Evolutionary conservation across 2,329 filamentous ascomycete species (phyloP).

Genomic region (Calonectria naviculata): DNA sequence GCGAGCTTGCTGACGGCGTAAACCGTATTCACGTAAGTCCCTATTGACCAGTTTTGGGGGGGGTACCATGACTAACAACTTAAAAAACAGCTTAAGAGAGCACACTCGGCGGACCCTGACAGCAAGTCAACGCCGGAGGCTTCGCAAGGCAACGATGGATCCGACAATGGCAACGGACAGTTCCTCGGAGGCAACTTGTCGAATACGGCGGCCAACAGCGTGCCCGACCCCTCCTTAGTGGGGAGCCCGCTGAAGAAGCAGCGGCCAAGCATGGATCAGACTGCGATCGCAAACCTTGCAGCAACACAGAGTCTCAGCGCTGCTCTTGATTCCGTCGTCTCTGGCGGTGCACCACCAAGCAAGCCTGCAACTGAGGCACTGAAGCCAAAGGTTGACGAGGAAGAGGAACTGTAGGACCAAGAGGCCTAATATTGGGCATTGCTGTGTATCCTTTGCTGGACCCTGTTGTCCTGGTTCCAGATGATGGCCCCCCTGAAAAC

Average conservation of each 20-base stretch:
- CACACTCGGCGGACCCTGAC: constrained; percentile 79
- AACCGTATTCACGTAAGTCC: constrained; percentile 80
- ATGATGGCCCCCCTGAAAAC: neutral
- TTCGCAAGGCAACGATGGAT: constrained; percentile 57
- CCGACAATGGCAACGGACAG: constrained; percentile 34
- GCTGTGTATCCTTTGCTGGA: neutral
- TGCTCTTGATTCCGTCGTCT: constrained; percentile 46
- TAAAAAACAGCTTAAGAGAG: constrained; percentile 76
- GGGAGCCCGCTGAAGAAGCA: constrained; percentile 83
- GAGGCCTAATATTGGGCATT: neutral
- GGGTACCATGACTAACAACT: constrained; percentile 20
- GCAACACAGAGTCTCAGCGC: constrained; percentile 48
- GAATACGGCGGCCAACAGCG: constrained; percentile 24
- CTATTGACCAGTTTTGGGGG: neutral
- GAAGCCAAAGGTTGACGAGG: constrained; percentile 45
- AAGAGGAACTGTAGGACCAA: constrained; percentile 52
- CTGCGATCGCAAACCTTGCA: constrained; percentile 35
- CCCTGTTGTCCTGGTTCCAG: neutral
- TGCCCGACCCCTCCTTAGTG: constrained; percentile 55
- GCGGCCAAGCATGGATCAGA: constrained; percentile 64
- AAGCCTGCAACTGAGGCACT: constrained; percentile 34
- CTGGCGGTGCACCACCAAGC: constrained; percentile 32
- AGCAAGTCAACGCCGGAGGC: constrained; percentile 50
- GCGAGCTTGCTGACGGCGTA: constrained; percentile 83
- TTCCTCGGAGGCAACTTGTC: constrained; percentile 28